Evolutionary conservation across 1,284 basidiomycete species (phyloP).

Genomic region (Ganoderma resinaceum): DNA sequence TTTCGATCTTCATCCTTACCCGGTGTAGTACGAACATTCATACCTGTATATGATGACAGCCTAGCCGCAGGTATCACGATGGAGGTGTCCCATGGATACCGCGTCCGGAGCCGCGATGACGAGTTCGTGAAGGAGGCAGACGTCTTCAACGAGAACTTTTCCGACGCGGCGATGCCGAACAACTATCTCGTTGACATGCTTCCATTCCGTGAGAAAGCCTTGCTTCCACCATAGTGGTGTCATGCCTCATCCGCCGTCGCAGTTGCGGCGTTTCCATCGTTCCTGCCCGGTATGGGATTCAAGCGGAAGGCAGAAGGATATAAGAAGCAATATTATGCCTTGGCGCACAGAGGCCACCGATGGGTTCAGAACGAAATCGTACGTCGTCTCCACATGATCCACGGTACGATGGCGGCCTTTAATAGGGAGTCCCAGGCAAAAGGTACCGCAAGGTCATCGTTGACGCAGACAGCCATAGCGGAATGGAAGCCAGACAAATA

Average conservation of each 20-base stretch:
- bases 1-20: not conserved
- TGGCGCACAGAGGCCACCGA: conserved; percentile 19
- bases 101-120: conserved; percentile 28
- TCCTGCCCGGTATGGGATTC: conserved; percentile 36
- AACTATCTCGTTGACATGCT: conserved; percentile 39
- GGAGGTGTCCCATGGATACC: conserved; percentile 27
- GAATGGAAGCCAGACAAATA: conserved; percentile 51
- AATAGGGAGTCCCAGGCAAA: conserved; percentile 8
- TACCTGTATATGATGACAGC: not conserved
- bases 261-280: conserved; percentile 32
- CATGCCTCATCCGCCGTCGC: not conserved
- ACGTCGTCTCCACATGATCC: not conserved
- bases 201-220: conserved; percentile 35
- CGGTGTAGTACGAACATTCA: not conserved
- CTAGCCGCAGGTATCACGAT: conserved; percentile 21
- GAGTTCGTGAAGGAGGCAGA: conserved; percentile 35
- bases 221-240: not conserved
- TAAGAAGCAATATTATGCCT: conserved; percentile 17
- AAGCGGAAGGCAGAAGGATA: conserved; percentile 23
- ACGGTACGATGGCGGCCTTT: not conserved
- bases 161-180: conserved; percentile 30
- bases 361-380: conserved; percentile 23
- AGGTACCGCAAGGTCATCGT: conserved; percentile 28
- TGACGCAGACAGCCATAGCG: conserved; percentile 52
- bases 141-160: conserved; percentile 28